These are phyloP conservation scores for Plasmodium vinckei DNA, from an alignment of 169 alveolate genomes.

Conservation along the genomic window DNA sequence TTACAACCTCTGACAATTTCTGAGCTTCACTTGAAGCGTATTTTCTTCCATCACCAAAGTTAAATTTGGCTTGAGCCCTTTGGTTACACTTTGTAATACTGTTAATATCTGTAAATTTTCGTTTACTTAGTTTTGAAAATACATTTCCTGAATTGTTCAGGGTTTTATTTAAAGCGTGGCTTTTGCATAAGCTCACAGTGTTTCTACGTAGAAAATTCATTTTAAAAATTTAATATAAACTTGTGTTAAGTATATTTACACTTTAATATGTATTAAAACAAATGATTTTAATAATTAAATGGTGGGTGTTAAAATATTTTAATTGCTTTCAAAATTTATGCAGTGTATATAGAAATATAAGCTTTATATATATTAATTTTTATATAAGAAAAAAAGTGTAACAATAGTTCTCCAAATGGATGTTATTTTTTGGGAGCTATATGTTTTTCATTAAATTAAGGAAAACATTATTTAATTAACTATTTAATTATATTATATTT, in stretches of 20 bases:
- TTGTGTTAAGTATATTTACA: background rate
- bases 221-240: slow-evolving; percentile 4
- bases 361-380: background rate
- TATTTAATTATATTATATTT: too few relatives aligned
- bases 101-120: slow-evolving; percentile 42
- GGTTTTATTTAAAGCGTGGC: slow-evolving; percentile 30
- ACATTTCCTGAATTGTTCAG: slow-evolving; percentile 22
- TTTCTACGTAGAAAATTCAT: slow-evolving; percentile 64
- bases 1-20: slow-evolving; percentile 84
- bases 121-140: slow-evolving; percentile 30
- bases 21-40: slow-evolving; percentile 83
- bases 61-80: slow-evolving; percentile 24
- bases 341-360: background rate
- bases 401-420: slow-evolving; percentile 38
- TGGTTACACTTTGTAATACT: slow-evolving; percentile 38
- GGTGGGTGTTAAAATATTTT: background rate
- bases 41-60: slow-evolving; percentile 33
- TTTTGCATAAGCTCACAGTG: slow-evolving; percentile 32
- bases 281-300: too few relatives aligned
- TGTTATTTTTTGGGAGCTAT: slow-evolving; percentile 2
- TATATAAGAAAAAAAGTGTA: slow-evolving; percentile 5
- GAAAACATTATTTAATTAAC: slow-evolving; percentile 7
- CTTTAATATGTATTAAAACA: background rate
- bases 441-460: slow-evolving; percentile 14
- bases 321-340: background rate